Percentiles rank a stretch among this genome's conserved stretches.
phyloP scores from a whole-genome alignment of 495 filamentous ascomycete species.

The Hyaloscypha finlandica region DNA sequence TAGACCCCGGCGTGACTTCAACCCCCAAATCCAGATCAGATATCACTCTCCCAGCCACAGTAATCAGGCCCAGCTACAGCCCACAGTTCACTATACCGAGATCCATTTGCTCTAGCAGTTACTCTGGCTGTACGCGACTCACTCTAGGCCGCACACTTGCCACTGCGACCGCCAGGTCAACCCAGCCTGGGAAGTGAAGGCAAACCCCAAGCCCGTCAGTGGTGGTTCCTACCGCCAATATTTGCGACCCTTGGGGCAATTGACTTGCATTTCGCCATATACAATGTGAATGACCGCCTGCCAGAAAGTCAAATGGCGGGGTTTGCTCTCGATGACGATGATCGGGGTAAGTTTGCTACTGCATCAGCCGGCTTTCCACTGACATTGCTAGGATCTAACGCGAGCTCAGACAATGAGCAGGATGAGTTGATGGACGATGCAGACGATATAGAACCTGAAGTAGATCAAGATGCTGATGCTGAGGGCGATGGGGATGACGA shows the following conservation, averaged over 20 bases:
- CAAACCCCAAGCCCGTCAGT: neutral
- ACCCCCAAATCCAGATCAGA: neutral
- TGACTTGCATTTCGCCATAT: neutral
- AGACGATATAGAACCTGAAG: slow-evolving; percentile 47
- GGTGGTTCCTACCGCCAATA: neutral
- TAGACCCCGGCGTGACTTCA: neutral
- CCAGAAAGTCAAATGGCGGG: slow-evolving; percentile 27
- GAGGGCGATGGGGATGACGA: slow-evolving; percentile 64
- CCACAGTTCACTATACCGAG: neutral
- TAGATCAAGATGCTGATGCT: slow-evolving; percentile 47
- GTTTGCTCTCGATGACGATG: slow-evolving; percentile 53
- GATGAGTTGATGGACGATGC: slow-evolving; percentile 69
- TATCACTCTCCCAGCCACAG: neutral
- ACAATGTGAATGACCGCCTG: slow-evolving; percentile 23
- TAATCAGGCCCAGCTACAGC: neutral
- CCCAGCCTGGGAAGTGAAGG: neutral
- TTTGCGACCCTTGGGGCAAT: neutral
- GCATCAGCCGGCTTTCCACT: slow-evolving; percentile 14
- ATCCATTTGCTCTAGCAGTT: neutral
- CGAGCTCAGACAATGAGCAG: slow-evolving; percentile 70
- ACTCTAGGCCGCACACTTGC: neutral
- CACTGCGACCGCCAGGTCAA: neutral
- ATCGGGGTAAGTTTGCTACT: slow-evolving; percentile 46
- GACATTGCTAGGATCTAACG: slow-evolving; percentile 57
- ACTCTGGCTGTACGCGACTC: neutral